A percentile compares a stretch with the other conserved stretches of the same genome.
phyloP scores from a whole-genome alignment of 257 asterid species.

The Salvia rosmarinus region DNA sequence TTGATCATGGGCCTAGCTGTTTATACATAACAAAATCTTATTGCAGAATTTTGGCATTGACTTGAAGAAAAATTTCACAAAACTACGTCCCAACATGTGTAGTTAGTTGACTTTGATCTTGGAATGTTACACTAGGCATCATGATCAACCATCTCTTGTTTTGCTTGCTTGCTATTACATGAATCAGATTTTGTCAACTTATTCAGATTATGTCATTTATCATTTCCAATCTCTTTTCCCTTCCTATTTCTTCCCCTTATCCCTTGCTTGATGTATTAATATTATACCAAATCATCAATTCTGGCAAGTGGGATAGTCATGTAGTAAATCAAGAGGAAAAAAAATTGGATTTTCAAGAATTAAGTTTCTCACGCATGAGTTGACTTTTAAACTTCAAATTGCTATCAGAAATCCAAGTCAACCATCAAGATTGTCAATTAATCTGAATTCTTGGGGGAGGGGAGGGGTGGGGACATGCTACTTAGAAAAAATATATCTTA shows the following conservation, averaged over 20 bases:
- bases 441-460: not conserved
- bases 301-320: not conserved
- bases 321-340: not conserved
- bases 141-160: constrained; percentile 28
- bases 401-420: constrained; percentile 1
- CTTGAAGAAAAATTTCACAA: constrained; percentile 5
- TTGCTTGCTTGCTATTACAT: constrained; percentile 17
- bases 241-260: not conserved
- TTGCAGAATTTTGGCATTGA: constrained; percentile 35
- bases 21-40: not conserved
- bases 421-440: constrained; percentile 17
- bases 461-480: not conserved
- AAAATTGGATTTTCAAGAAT: not conserved
- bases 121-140: constrained; percentile 8
- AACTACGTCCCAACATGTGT: not conserved
- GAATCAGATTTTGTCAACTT: not conserved
- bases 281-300: not conserved
- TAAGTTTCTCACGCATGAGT: not conserved
- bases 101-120: constrained; percentile 37
- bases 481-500: not conserved
- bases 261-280: not conserved
- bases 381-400: not conserved
- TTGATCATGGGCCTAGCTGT: constrained; percentile 3
- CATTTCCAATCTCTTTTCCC: not conserved
- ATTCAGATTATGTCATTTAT: not conserved